Conservation (phyloP, 768 basidiomycete genomes). For the Russula sp. region DNA sequence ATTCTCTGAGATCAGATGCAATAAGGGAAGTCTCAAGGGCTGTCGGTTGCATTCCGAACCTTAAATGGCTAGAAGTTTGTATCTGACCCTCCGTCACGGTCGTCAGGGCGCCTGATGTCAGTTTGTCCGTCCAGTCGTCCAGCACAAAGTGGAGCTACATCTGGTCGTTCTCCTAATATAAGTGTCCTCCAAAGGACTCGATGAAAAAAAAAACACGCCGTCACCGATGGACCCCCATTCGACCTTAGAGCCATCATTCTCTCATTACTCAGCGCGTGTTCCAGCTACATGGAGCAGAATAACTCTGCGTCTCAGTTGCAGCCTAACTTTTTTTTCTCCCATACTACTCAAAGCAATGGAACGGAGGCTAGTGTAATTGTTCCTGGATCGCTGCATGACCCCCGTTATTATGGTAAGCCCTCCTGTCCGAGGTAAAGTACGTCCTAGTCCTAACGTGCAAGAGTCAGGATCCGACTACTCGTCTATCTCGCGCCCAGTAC, state of each 20-base stretch:
- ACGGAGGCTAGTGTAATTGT: too few species aligned
- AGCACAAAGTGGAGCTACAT: background rate
- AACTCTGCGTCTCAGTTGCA: background rate
- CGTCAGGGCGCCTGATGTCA: background rate
- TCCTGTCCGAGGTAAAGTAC: background rate
- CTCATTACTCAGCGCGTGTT: background rate
- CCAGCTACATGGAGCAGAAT: too few species aligned
- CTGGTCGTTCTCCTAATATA: background rate
- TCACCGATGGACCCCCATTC: background rate
- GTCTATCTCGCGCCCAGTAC: background rate
- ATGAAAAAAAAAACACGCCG: background rate
- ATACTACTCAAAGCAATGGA: background rate
- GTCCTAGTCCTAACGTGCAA: background rate
- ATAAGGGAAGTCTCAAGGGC: background rate
- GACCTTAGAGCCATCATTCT: background rate
- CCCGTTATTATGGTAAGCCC: background rate
- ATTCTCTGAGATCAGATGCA: background rate
- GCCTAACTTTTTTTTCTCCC: background rate
- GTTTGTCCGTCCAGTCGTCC: background rate
- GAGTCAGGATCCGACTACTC: background rate
- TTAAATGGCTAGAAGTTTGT: background rate
- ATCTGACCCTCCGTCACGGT: background rate
- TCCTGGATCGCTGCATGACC: too few species aligned
- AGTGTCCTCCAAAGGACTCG: background rate
- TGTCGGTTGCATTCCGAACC: background rate